A percentile compares a stretch with the other conserved stretches of the same genome.
These are phyloP conservation scores for Russula vinacea DNA, from an alignment of 768 basidiomycete species.

Conservation along the genomic window DNA sequence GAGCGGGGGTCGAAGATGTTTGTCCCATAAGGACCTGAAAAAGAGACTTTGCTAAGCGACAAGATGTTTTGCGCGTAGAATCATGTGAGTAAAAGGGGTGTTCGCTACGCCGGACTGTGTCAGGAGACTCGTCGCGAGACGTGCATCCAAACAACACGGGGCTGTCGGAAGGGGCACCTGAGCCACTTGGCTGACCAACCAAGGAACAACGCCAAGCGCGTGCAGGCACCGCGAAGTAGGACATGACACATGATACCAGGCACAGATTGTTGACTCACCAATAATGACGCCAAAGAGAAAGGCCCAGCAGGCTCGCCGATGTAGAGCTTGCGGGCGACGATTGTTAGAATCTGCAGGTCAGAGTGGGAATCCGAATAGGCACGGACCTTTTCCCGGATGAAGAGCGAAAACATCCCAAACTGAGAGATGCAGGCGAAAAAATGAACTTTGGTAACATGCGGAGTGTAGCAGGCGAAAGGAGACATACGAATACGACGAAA, in stretches of 20 bases:
- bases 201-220: background rate
- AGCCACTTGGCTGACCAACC: background rate
- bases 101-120: background rate
- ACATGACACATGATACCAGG: background rate
- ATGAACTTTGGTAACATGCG: background rate
- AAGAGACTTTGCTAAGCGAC: background rate
- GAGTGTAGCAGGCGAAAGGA: background rate
- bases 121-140: background rate
- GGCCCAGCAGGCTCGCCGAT: conserved; percentile 96
- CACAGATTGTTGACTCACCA: conserved; percentile 44
- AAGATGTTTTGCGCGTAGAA: background rate
- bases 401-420: conserved; percentile 95
- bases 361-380: background rate
- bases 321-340: conserved; percentile 58
- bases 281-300: conserved; percentile 91
- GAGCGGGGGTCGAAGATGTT: conserved; percentile 76
- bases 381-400: conserved; percentile 79
- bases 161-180: background rate
- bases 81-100: background rate
- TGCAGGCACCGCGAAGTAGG: background rate
- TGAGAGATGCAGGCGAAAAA: conserved; percentile 33
- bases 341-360: conserved; percentile 4
- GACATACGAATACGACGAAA: conserved; percentile 71
- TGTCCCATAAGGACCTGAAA: conserved; percentile 76
- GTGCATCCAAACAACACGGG: background rate